Conservation (phyloP, 208 protist species). For the Trypanosoma cruzi region DNA sequence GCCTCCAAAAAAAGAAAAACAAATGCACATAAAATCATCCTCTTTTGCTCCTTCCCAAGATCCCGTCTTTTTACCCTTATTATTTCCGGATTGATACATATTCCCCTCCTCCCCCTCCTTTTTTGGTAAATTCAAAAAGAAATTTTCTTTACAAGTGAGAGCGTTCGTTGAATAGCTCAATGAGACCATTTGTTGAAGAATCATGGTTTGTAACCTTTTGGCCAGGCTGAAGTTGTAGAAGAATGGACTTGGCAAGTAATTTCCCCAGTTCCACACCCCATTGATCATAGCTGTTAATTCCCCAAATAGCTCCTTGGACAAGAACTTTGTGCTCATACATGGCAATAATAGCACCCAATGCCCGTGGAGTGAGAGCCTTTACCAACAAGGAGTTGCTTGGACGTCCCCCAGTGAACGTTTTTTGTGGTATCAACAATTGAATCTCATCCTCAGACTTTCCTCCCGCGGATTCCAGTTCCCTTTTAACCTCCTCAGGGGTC, state of each 20-base stretch:
- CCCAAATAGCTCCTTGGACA: slow-evolving; percentile 97
- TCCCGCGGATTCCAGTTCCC: slow-evolving; percentile 68
- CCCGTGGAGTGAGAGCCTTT: slow-evolving; percentile 92
- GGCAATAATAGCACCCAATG: slow-evolving; percentile 95
- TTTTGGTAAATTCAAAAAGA: too few species aligned
- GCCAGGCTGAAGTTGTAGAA: slow-evolving; percentile 87
- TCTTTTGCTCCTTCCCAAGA: not conserved
- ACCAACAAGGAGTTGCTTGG: slow-evolving; percentile 97
- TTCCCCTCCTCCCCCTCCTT: not conserved
- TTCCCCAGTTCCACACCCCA: slow-evolving; percentile 98
- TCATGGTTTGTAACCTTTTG: slow-evolving; percentile 82
- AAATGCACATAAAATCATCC: not conserved
- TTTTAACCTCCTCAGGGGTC: slow-evolving; percentile 77
- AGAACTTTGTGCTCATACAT: slow-evolving; percentile 99
- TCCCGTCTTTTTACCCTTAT: too few species aligned
- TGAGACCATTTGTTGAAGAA: slow-evolving; percentile 95
- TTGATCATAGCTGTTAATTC: slow-evolving; percentile 98
- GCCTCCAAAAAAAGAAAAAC: slow-evolving; percentile 24
- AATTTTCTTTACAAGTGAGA: slow-evolving; percentile 44
- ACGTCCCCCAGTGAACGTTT: slow-evolving; percentile 93
- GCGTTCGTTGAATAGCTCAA: slow-evolving; percentile 93
- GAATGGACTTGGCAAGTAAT: slow-evolving; percentile 96
- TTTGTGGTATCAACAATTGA: slow-evolving; percentile 68
- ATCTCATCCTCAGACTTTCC: slow-evolving; percentile 60
- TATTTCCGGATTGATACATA: too few species aligned